phyloP scores from a whole-genome alignment of 176 grass and related monocot species.

The Tuctoria greenei region DNA sequence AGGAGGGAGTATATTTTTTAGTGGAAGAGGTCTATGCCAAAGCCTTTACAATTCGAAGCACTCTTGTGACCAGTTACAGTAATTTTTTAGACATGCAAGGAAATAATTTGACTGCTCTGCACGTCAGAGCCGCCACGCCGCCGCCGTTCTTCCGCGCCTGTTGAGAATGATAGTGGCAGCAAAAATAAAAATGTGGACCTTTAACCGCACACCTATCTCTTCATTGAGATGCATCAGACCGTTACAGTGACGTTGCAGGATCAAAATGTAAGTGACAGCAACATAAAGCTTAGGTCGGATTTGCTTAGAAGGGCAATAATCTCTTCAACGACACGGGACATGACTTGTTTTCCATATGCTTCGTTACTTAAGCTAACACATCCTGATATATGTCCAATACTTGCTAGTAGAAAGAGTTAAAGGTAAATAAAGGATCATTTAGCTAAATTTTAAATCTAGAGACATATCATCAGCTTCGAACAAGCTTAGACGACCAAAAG shows the following conservation, averaged over 20 bases:
- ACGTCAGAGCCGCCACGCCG: no score
- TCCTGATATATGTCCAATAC: conserved; percentile 17
- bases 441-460: conserved; percentile 16
- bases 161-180: no score
- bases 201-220: not conserved
- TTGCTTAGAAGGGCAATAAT: conserved; percentile 23
- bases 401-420: not conserved
- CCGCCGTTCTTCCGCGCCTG: no score
- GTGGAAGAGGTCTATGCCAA: no score
- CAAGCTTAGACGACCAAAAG: conserved; percentile 22
- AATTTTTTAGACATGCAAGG: not conserved
- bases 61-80: no score
- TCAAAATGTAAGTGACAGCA: conserved; percentile 13
- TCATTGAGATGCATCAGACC: conserved; percentile 9
- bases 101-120: not conserved
- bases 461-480: not conserved
- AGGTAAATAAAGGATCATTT: conserved; percentile 16
- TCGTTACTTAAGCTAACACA: conserved; percentile 33
- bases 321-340: conserved; percentile 14
- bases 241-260: not conserved
- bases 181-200: no score
- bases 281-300: conserved; percentile 34
- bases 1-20: no score
- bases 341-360: not conserved
- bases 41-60: no score